Evolutionary conservation across 1,284 basidiomycete species (phyloP).

Genomic region (Cerioporus squamosus): DNA sequence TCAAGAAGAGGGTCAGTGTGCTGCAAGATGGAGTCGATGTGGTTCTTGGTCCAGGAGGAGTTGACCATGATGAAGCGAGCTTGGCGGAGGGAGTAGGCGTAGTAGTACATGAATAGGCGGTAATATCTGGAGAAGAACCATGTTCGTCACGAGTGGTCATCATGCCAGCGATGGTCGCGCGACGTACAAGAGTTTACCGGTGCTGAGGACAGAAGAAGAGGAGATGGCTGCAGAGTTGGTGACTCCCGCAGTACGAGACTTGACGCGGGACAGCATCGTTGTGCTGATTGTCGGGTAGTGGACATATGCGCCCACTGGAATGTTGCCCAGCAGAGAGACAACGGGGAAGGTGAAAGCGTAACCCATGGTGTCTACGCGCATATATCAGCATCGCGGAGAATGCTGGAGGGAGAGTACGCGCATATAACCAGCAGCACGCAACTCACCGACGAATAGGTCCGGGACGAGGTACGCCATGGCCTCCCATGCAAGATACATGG

Average conservation of each 20-base stretch:
- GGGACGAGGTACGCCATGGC: slow-evolving; percentile 78
- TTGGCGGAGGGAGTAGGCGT: slow-evolving; percentile 75
- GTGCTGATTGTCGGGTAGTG: slow-evolving; percentile 98
- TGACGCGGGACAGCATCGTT: slow-evolving; percentile 90
- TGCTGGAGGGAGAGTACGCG: background rate
- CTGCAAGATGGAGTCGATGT: slow-evolving; percentile 77
- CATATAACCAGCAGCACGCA: background rate
- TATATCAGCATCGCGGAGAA: background rate
- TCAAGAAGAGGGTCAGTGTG: slow-evolving; percentile 54
- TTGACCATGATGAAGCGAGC: slow-evolving; percentile 91
- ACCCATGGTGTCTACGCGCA: slow-evolving; percentile 90
- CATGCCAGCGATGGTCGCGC: background rate
- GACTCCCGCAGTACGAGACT: slow-evolving; percentile 59
- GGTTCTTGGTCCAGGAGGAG: slow-evolving; percentile 92
- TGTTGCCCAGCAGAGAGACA: slow-evolving; percentile 62
- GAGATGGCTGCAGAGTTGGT: slow-evolving; percentile 73
- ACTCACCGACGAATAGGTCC: slow-evolving; percentile 87
- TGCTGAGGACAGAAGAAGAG: slow-evolving; percentile 60
- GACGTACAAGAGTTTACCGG: slow-evolving; percentile 76
- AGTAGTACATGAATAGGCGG: slow-evolving; percentile 83
- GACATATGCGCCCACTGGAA: slow-evolving; percentile 89
- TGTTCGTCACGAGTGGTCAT: background rate
- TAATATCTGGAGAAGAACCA: slow-evolving; percentile 73
- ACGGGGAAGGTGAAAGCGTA: slow-evolving; percentile 93
- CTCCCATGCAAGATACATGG: slow-evolving; percentile 83